phyloP scores from a whole-genome alignment of 352 stramenopile genomes.

The Pythium biforme region DNA sequence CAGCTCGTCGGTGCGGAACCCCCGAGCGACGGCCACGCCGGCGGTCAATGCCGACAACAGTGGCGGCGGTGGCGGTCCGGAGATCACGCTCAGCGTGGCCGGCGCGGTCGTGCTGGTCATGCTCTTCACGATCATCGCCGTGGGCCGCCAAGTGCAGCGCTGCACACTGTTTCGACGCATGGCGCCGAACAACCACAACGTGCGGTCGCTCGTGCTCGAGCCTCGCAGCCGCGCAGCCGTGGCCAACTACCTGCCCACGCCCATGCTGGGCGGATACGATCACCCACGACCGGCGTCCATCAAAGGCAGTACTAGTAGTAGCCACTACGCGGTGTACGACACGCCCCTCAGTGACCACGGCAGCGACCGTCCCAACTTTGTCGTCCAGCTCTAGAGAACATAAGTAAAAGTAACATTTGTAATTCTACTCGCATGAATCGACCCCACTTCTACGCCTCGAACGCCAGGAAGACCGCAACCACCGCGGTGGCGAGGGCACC shows the following conservation, averaged over 20 bases:
- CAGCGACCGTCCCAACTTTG: not conserved
- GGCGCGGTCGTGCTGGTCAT: constrained; percentile 8
- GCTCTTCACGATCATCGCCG: constrained; percentile 16
- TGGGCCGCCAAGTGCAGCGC: constrained; percentile 14
- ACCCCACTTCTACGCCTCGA: not conserved
- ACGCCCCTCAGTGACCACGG: not conserved
- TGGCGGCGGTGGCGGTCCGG: not conserved
- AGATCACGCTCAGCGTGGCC: constrained; percentile 14
- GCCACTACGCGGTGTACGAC: not conserved
- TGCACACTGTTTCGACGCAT: constrained; percentile 16
- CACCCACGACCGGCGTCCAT: not conserved
- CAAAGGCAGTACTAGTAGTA: not conserved
- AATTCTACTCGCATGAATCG: not conserved
- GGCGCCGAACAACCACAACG: constrained; percentile 11
- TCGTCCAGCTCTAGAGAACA: not conserved
- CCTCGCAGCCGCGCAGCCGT: not conserved
- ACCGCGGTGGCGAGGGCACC: not conserved
- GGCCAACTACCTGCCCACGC: constrained; percentile 5
- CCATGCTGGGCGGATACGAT: no score
- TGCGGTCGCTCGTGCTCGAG: constrained; percentile 2
- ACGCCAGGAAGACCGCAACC: not conserved
- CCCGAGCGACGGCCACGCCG: not conserved
- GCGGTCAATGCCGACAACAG: not conserved
- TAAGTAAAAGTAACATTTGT: not conserved
- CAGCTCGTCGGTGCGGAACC: not conserved